Evolutionary conservation across 2,329 filamentous ascomycete genomes (phyloP), one percentile per base, ranked within the genome.

Genomic region (Clonostachys chloroleuca): DNA sequence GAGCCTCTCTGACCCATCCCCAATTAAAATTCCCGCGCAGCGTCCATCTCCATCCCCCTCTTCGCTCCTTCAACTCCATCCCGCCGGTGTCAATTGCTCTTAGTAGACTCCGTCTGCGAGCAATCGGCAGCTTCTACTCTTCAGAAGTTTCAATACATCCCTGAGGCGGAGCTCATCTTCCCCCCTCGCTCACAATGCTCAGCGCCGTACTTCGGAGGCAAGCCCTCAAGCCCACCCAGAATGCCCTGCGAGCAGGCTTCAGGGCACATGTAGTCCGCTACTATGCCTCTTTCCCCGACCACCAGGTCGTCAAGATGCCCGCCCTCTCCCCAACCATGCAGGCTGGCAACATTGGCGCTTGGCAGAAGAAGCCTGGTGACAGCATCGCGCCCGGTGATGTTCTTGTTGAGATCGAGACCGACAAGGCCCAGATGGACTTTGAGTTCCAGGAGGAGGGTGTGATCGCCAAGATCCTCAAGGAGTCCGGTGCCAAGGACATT

Each of bases 361-460:
- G 94, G 94, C 90, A 97, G 77, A 99, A 97, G 83, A 95, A 96
- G 77, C 79, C 84, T 56, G 94, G 94, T 65, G 94, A 99, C 70
- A 64, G 77, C 53, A 85, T 99, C 68, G 76, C 82, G 49, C 92
- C 95, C 45, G 94, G 94, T 67, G 94, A 99, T 67, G 94, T 99
- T 42, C 76, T 99, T 58, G 92, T 96, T 58, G 92, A 96, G 79
- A 96, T 97, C 62, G 94, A 99, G 81, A 99, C 94, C 60, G 94
- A 99, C 74, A 99, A 99, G 81, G 94, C 94, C 55, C 94, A 97
- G 77, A 99, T 99, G 94, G 94, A 99, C 77, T 97, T 99, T 68
- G 94, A 99, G 73, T 97, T 95, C 74, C 94, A 99, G 73, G 94
- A 99, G 64, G 94, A 97, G 67, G 94, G 92, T 77, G 81, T 95